phyloP scores from a whole-genome alignment of 352 stramenopile genomes.

The Pythium biforme region DNA sequence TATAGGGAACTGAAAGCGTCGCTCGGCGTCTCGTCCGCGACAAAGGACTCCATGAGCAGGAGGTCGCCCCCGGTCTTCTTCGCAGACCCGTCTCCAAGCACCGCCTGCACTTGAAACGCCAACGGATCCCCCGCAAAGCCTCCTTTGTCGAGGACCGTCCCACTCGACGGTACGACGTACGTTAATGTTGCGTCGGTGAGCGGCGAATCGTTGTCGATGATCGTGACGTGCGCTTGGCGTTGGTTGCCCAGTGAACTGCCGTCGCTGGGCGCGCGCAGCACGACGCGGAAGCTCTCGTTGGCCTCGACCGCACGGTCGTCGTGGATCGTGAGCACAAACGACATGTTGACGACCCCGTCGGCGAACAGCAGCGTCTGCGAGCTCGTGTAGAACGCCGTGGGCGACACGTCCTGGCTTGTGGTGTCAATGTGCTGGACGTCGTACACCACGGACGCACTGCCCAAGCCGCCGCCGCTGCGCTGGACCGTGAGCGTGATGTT shows the following conservation, averaged over 20 bases:
- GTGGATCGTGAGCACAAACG: conserved; percentile 91
- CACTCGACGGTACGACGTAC: conserved; percentile 28
- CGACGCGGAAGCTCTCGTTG: conserved; percentile 69
- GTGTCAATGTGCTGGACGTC: conserved; percentile 84
- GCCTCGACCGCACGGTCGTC: conserved; percentile 80
- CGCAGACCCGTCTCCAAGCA: conserved; percentile 38
- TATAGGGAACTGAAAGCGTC: too few species aligned
- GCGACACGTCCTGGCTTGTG: conserved; percentile 66
- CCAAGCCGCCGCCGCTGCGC: conserved; percentile 86
- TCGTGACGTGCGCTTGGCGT: conserved; percentile 59
- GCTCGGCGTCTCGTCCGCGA: conserved; percentile 13
- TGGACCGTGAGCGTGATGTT: conserved; percentile 83
- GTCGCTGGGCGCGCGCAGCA: conserved; percentile 25
- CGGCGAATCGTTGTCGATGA: conserved; percentile 60
- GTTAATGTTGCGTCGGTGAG: conserved; percentile 42
- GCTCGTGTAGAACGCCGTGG: conserved; percentile 88
- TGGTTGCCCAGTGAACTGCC: conserved; percentile 57
- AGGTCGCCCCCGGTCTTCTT: conserved; percentile 25
- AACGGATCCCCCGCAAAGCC: conserved; percentile 44
- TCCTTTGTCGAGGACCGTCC: conserved; percentile 31
- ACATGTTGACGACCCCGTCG: conserved; percentile 76
- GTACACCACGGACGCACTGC: conserved; percentile 72
- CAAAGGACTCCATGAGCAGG: conserved; percentile 46
- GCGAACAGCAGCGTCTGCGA: conserved; percentile 77
- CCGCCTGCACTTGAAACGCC: conserved; percentile 53